Base-by-base conservation (phyloP, 2,329 filamentous ascomycete genomes). In the Cryphonectria radicalis region DNA sequence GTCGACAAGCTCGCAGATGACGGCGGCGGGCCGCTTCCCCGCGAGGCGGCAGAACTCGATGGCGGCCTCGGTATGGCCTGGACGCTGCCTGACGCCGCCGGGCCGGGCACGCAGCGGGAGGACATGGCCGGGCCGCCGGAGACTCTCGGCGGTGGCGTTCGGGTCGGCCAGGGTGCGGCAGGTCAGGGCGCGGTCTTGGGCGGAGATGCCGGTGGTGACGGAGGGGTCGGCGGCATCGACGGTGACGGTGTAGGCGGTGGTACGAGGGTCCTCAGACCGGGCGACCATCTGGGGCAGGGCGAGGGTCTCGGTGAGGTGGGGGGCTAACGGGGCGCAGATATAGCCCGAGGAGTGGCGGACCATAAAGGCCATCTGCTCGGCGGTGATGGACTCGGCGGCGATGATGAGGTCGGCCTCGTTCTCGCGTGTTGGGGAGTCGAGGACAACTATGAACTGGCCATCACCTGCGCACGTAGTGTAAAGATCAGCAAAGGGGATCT, bases 341-440 rank as follows among this genome's bases (percentile, higher is more conserved):
- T 95, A 90, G 79, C 96, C 96, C 4, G 93, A 94, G 55, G 93
- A 92, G 85, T 97, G 90, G 78, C 94, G 93, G 81, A 99, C 89
- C 88, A 99, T 91, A 86, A 98, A 99, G 77, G 94, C 93, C 91
- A 97, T 97, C 83, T 98, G 95, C 75, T 93, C 88, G 35, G 94
- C 87, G 11, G 95, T 97, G 74, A 98, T 84, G 77, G 92, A 88
- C 76, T 94, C 86, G 74, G 94, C 95, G 75, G 96, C 93, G 79
- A 98, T 97, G 82, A 98, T 98, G 65, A 99, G 89, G 84, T 99
- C 96, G 81, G 95, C 96, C 87, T 99, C 96, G 82, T 99, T 99
- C 82, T 99, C 96, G 81, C 96, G 95, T 74, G 91, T 89, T 74
- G 94, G 90, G 76, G 93, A 93, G 85, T 99, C 96, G 78, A 99